These are phyloP conservation scores for Fusarium poae DNA, from an alignment of 2,329 filamentous ascomycete species.

Conservation along the genomic window DNA sequence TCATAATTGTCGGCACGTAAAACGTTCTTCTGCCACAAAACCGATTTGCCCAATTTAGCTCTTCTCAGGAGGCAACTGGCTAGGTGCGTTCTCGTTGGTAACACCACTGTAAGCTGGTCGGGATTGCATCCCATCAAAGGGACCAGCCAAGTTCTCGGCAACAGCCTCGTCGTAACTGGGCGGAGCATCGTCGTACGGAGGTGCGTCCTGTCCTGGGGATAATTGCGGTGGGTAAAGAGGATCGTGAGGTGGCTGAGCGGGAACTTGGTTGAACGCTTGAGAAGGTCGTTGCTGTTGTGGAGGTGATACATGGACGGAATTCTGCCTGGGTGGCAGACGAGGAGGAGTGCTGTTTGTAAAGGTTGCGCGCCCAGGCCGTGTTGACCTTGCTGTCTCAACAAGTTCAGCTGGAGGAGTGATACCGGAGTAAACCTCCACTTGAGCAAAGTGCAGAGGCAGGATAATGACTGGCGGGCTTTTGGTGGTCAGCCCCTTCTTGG, in stretches of 20 bases:
- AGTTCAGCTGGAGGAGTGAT: slow-evolving; percentile 84
- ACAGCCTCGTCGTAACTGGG: slow-evolving; percentile 96
- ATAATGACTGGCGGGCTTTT: slow-evolving; percentile 76
- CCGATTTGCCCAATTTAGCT: slow-evolving; percentile 40
- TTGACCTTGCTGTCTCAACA: slow-evolving; percentile 67
- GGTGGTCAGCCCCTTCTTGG: slow-evolving; percentile 53
- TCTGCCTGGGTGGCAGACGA: slow-evolving; percentile 54
- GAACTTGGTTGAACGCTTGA: slow-evolving; percentile 44
- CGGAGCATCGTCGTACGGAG: slow-evolving; percentile 79
- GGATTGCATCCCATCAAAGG: slow-evolving; percentile 71
- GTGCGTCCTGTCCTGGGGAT: slow-evolving; percentile 57
- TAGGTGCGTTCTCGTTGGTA: slow-evolving; percentile 71
- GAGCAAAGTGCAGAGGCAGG: slow-evolving; percentile 81
- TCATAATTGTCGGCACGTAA: slow-evolving; percentile 33
- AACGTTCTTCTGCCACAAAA: slow-evolving; percentile 5
- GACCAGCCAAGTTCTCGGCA: slow-evolving; percentile 77
- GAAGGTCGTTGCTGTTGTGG: slow-evolving; percentile 42
- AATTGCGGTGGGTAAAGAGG: slow-evolving; percentile 72
- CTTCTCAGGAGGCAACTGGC: slow-evolving; percentile 61
- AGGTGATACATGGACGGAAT: slow-evolving; percentile 39
- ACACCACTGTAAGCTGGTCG: slow-evolving; percentile 77
- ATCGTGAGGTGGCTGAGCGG: slow-evolving; percentile 57
- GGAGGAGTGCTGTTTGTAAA: slow-evolving; percentile 50
- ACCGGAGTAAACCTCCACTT: slow-evolving; percentile 85
- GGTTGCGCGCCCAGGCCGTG: slow-evolving; percentile 57